Evolutionary conservation across 2,329 filamentous ascomycete species (phyloP).

Genomic region (Monosporascus cannonballus): DNA sequence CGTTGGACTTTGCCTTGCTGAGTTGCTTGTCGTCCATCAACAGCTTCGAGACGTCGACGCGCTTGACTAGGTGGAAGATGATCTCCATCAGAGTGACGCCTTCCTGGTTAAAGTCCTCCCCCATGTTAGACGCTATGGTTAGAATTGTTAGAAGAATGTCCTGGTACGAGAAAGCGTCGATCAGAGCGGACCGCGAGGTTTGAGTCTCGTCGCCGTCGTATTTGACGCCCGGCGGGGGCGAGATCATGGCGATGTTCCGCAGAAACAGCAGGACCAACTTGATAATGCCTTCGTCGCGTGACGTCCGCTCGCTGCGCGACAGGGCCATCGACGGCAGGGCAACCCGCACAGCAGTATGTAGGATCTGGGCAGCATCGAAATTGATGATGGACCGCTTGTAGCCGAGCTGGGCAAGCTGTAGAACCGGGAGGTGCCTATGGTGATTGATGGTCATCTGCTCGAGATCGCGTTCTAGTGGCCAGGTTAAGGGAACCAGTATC

Average conservation of each 20-base stretch:
- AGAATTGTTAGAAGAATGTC: slow-evolving; percentile 83
- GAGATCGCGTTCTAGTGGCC: slow-evolving; percentile 77
- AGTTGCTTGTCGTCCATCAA: slow-evolving; percentile 77
- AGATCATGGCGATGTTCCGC: slow-evolving; percentile 81
- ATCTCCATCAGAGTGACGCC: slow-evolving; percentile 88
- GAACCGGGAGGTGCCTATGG: slow-evolving; percentile 81
- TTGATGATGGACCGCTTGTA: slow-evolving; percentile 90
- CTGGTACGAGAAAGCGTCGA: slow-evolving; percentile 84
- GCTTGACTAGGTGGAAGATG: slow-evolving; percentile 87
- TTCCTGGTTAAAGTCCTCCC: slow-evolving; percentile 85
- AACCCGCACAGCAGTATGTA: slow-evolving; percentile 74
- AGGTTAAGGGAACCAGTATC: slow-evolving; percentile 85
- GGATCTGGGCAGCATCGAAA: slow-evolving; percentile 68
- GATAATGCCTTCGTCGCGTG: slow-evolving; percentile 85
- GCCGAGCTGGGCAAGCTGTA: slow-evolving; percentile 78
- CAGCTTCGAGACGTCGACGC: slow-evolving; percentile 74
- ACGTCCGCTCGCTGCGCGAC: slow-evolving; percentile 65
- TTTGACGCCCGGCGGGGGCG: slow-evolving; percentile 63
- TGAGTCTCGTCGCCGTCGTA: slow-evolving; percentile 86
- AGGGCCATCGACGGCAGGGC: slow-evolving; percentile 82
- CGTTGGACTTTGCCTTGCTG: slow-evolving; percentile 61
- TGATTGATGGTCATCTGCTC: slow-evolving; percentile 88
- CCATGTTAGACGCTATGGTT: slow-evolving; percentile 86
- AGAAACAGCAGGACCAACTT: slow-evolving; percentile 85
- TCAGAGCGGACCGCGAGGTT: slow-evolving; percentile 78